A percentile compares a stretch with the other conserved stretches of the same genome.
These are phyloP conservation scores for Kalaharituber pfeilii DNA, from an alignment of 2,329 filamentous ascomycete genomes.

Conservation along the genomic window DNA sequence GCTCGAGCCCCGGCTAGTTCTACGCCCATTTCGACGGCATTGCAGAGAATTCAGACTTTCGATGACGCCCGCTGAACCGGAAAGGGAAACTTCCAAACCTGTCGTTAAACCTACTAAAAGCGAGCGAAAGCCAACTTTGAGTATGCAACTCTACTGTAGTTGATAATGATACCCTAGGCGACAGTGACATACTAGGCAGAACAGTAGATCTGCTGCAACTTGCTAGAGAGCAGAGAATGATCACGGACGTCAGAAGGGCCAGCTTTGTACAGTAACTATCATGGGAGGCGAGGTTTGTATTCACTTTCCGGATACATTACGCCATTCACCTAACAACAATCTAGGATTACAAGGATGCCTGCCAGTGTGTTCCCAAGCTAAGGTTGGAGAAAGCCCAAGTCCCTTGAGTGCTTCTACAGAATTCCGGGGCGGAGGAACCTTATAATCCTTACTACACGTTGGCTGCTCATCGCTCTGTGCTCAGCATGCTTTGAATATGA, in stretches of 20 bases:
- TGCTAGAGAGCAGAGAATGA: conserved; percentile 70
- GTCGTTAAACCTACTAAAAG: no score
- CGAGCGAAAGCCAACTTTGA: background rate
- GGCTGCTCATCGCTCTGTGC: conserved; percentile 62
- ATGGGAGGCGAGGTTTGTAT: conserved; percentile 32
- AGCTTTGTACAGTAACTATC: conserved; percentile 85
- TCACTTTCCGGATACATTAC: background rate
- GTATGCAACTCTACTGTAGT: no score
- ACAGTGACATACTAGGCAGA: no score
- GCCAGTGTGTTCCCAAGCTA: conserved; percentile 61
- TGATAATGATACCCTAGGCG: conserved; percentile 29
- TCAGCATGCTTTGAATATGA: conserved; percentile 58
- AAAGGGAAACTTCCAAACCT: conserved; percentile 15
- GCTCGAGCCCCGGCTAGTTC: conserved; percentile 9
- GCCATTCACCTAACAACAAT: conserved; percentile 33
- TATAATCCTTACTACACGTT: conserved; percentile 93
- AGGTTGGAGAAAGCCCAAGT: conserved; percentile 75
- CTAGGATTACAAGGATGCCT: conserved; percentile 66
- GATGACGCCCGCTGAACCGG: conserved; percentile 24
- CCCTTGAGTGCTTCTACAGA: conserved; percentile 72
- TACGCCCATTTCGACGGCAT: background rate
- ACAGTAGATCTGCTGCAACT: conserved; percentile 32
- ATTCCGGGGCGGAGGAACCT: conserved; percentile 59
- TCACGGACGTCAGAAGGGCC: conserved; percentile 68
- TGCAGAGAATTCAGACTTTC: conserved; percentile 14